These are phyloP conservation scores for Cardiospermum halicacabum DNA, from an alignment of 345 rosid genomes.

Conservation along the genomic window DNA sequence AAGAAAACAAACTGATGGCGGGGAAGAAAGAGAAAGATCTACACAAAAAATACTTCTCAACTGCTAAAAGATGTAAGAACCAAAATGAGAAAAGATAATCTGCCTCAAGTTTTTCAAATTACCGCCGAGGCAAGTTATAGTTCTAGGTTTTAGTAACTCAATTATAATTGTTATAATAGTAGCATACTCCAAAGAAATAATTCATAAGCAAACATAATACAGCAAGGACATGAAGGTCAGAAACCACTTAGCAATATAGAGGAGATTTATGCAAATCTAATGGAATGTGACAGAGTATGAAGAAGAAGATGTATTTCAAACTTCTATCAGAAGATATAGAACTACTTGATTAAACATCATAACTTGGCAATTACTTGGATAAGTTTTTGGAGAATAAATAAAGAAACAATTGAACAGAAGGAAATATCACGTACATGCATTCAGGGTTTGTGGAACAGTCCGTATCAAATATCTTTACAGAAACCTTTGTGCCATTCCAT, in stretches of 20 bases:
- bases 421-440: slow-evolving; percentile 46
- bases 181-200: background rate
- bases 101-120: background rate
- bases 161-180: background rate
- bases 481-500: slow-evolving; percentile 96
- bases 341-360: background rate
- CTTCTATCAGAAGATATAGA: background rate
- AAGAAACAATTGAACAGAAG: slow-evolving; percentile 4
- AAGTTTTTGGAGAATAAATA: background rate
- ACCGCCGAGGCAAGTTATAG: background rate
- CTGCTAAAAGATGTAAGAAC: background rate
- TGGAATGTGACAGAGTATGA: background rate
- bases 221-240: background rate
- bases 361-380: background rate
- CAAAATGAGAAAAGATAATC: background rate
- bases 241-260: background rate
- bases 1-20: background rate
- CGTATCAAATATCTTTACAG: slow-evolving; percentile 84
- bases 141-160: background rate
- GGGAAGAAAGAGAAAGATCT: background rate
- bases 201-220: background rate
- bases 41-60: background rate
- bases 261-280: background rate
- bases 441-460: slow-evolving; percentile 67
- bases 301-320: background rate